phyloP scores from a whole-genome alignment of 1,139 yeast species.

The Blastobotrys malaysiensis region DNA sequence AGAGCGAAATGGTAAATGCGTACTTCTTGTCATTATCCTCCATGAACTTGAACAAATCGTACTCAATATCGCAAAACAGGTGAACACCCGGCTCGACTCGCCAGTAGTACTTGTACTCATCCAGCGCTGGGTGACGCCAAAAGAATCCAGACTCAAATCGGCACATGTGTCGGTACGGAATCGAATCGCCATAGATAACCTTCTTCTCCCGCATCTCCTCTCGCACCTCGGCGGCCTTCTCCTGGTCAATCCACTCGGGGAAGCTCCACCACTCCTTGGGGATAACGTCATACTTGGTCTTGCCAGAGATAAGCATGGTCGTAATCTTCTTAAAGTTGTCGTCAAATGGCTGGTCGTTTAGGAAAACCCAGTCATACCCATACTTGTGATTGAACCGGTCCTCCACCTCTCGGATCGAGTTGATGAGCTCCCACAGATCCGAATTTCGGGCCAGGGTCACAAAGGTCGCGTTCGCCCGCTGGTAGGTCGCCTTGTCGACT shows the following conservation, averaged over 20 bases:
- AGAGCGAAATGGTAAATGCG: constrained; percentile 77
- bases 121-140: constrained; percentile 69
- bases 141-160: constrained; percentile 91
- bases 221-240: constrained; percentile 53
- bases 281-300: constrained; percentile 57
- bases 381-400: constrained; percentile 61
- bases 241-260: constrained; percentile 62
- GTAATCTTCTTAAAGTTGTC: constrained; percentile 47
- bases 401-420: constrained; percentile 61
- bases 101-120: constrained; percentile 85
- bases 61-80: constrained; percentile 74
- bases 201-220: constrained; percentile 42
- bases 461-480: constrained; percentile 55
- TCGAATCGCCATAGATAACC: constrained; percentile 63
- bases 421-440: constrained; percentile 54
- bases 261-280: constrained; percentile 72
- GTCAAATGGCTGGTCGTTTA: constrained; percentile 59
- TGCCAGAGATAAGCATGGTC: constrained; percentile 51
- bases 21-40: constrained; percentile 68
- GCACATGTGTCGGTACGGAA: constrained; percentile 82
- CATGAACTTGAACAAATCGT: constrained; percentile 82
- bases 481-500: constrained; percentile 9
- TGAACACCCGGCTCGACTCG: constrained; percentile 91
- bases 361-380: constrained; percentile 74
- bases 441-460: constrained; percentile 67